Evolutionary conservation across 2,329 filamentous ascomycete genomes (phyloP).

Genomic region (Alternaria conjuncta): DNA sequence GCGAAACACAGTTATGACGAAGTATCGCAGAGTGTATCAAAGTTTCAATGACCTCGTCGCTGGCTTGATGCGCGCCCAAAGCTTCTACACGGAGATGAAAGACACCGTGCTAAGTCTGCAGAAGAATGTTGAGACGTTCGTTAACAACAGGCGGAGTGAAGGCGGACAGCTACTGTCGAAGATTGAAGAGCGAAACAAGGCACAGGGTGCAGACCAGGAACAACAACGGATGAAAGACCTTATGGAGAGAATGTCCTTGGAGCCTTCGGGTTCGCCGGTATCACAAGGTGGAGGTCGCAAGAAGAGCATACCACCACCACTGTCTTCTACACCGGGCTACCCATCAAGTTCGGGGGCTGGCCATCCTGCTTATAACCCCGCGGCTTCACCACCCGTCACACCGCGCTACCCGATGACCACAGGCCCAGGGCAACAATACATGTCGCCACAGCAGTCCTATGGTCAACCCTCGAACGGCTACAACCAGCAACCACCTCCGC

Average conservation of each 20-base stretch:
- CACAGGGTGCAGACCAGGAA: constrained; percentile 78
- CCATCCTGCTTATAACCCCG: constrained; percentile 59
- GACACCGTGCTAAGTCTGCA: constrained; percentile 90
- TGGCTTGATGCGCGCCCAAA: constrained; percentile 84
- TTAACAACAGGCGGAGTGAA: constrained; percentile 91
- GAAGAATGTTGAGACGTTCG: constrained; percentile 96
- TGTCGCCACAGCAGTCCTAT: constrained; percentile 41
- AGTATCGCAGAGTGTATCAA: constrained; percentile 90
- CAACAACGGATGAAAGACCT: constrained; percentile 83
- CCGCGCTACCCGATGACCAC: constrained; percentile 52
- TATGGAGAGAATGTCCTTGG: constrained; percentile 96
- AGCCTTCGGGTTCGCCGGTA: constrained; percentile 52
- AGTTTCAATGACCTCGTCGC: constrained; percentile 89
- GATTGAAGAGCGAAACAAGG: constrained; percentile 81
- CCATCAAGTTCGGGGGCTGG: constrained; percentile 39
- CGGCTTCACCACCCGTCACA: constrained; percentile 55
- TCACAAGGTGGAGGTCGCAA: constrained; percentile 38
- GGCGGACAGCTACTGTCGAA: constrained; percentile 86
- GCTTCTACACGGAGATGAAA: constrained; percentile 95
- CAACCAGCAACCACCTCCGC: constrained; percentile 36
- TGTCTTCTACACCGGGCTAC: constrained; percentile 43
- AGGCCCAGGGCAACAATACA: constrained; percentile 37
- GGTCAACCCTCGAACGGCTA: constrained; percentile 31
- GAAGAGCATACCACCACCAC: constrained; percentile 50
- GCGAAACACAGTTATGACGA: constrained; percentile 77